These are phyloP conservation scores for Gloeophyllum trabeum DNA, from an alignment of 768 basidiomycete genomes.

Conservation along the genomic window DNA sequence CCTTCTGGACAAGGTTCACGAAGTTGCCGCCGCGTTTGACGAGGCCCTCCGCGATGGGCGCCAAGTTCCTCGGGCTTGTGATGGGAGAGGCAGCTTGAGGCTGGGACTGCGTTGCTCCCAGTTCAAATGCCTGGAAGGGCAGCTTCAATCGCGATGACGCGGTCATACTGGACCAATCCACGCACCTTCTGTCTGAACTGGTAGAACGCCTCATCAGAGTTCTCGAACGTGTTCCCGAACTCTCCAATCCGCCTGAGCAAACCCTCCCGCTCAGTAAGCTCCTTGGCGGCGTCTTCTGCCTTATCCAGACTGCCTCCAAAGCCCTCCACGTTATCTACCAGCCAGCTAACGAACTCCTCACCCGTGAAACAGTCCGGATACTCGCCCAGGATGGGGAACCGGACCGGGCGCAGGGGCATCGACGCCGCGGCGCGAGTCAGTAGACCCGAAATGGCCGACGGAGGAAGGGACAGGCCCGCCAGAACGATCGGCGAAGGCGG, in stretches of 20 bases:
- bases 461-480: conserved; percentile 62
- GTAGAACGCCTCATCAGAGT: conserved; percentile 69
- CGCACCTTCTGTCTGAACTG: conserved; percentile 75
- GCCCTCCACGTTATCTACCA: conserved; percentile 65
- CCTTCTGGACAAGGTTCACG: conserved; percentile 64
- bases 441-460: conserved; percentile 54
- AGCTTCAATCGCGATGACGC: neutral
- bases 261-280: conserved; percentile 40
- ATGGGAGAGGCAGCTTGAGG: conserved; percentile 14
- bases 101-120: conserved; percentile 24
- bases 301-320: conserved; percentile 70
- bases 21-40: conserved; percentile 61
- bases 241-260: conserved; percentile 69
- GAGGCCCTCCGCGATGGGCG: conserved; percentile 39
- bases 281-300: conserved; percentile 60
- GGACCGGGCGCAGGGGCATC: conserved; percentile 58
- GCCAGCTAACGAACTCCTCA: conserved; percentile 81
- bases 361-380: conserved; percentile 82
- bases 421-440: conserved; percentile 63
- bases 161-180: neutral
- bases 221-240: conserved; percentile 72
- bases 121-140: conserved; percentile 42
- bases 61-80: conserved; percentile 18
- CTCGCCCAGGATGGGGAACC: conserved; percentile 74
- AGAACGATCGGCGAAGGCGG: conserved; percentile 51